Base-by-base conservation (phyloP, 495 filamentous ascomycete species). In the Talaromyces liani region DNA sequence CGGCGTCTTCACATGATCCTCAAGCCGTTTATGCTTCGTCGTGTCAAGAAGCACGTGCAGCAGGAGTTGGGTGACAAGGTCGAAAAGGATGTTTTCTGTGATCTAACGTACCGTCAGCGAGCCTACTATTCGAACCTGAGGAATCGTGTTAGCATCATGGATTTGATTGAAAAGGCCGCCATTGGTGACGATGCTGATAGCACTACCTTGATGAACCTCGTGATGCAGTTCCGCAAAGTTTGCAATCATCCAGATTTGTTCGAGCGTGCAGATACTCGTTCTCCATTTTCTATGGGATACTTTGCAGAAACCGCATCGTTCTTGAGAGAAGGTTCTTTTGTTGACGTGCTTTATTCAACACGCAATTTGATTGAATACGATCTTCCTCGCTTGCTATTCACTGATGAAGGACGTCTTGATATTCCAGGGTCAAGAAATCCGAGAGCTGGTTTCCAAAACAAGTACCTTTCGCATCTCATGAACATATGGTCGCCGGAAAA, bases 201-300 rank as follows among this genome's bases (percentile, higher is more conserved):
- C 29, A 91, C 91, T 14, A 99, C 93, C 18, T 72, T 99, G 70
- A 98, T 98, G 94, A 98, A 98, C 72, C 81, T 98, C 65, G 94
- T 98, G 62, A 98, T 98, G 94, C 95, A 98, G 75, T 98, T 98
- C 84, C 87, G 94, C 62, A 98, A 98, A 79, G 95, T 98, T 60
- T 98, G 94, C 80, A 98, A 98, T 69, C 94, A 98, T 73, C 94
- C 94, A 2, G 94, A 98, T 77, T 79, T 98, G 22, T 98, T 98
- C 65, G 93, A 99, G 73, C 86, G 95, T 51, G 92, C 93, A 16
- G 94, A 98, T 63, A 95, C 89, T 20, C 86, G 85, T 20, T 96
- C 93, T 16, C 92, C 93, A 0, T 88, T 92, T 70, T 91, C 91
- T 1, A 82, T 88, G 63, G 87, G 85, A 7, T 81, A 88, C 73